Base-by-base conservation (phyloP, 441 rosid genomes). In the Pelargonium australe region DNA sequence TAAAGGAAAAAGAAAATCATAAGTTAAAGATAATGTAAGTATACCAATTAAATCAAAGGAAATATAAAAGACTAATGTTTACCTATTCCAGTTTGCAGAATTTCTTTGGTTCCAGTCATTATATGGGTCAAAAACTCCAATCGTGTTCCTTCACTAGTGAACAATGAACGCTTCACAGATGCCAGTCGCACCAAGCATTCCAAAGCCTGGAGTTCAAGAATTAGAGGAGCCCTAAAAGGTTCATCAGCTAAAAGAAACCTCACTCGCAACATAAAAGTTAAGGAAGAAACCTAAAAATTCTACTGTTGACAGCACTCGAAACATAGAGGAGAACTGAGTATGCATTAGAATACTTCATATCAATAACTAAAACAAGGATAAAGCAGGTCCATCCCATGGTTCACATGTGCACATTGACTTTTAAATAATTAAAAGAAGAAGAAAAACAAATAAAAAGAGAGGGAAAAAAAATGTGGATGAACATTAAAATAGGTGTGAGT, bases 171-270 rank as follows among this genome's bases (percentile, higher is more conserved):
- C 67, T 75, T 73, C 12, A 73, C 73, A 58, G 80, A 77, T 68
- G 80, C 80, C 34, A 77, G 58, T 61, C 72, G 65, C 20, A 77
- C 80, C 75, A 77, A 73, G 77, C 80, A 77, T 65, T 77, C 77
- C 23, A 77, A 61, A 58, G 80, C 77, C 80, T 77, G 73, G 67
- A 58, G 40, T 49, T n/a, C 6, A 69, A 53, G 64, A 14, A 44
- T 43, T 45, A 58, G 19, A 10, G 44, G 34, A 28, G 28, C 12
- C 64, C 44, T 28, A 16, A 16, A 37, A 17, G 25, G 64, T 58
- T 19, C 34, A 41, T 41, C 7, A 57, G 55, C 61, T 49, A 8
- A 25, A 47, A 49, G 69, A 13, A 13, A 44, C 40, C 41, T 66
- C 37, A 25, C 14, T 10, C 57, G 4, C 12, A 5, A 23, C 58